phyloP scores from a whole-genome alignment of 805 yeast genomes.

The Ogataea angusta region DNA sequence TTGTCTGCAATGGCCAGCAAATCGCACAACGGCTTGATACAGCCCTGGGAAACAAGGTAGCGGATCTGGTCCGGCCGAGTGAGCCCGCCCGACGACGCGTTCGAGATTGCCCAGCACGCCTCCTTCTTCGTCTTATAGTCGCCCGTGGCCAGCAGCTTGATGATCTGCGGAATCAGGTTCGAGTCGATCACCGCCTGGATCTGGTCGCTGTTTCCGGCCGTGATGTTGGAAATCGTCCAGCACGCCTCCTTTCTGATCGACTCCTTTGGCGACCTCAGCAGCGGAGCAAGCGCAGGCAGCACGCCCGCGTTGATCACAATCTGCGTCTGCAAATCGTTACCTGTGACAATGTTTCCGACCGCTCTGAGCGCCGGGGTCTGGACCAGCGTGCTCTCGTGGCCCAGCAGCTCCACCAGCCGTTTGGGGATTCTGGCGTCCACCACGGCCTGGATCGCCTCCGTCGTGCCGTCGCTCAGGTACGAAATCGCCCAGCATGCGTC shows the following conservation, averaged over 20 bases:
- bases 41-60: slow-evolving; percentile 90
- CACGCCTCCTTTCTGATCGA: slow-evolving; percentile 95
- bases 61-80: slow-evolving; percentile 89
- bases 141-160: slow-evolving; percentile 68
- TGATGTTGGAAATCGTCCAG: slow-evolving; percentile 97
- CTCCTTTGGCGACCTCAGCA: slow-evolving; percentile 83
- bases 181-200: slow-evolving; percentile 96
- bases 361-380: slow-evolving; percentile 98
- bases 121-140: slow-evolving; percentile 96
- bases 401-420: slow-evolving; percentile 85
- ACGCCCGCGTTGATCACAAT: slow-evolving; percentile 92
- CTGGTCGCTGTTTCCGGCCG: slow-evolving; percentile 95
- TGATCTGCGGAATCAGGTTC: slow-evolving; percentile 88
- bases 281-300: slow-evolving; percentile 74
- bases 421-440: slow-evolving; percentile 94
- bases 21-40: slow-evolving; percentile 96
- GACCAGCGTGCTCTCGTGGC: slow-evolving; percentile 77
- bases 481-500: slow-evolving; percentile 99
- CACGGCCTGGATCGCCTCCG: slow-evolving; percentile 93
- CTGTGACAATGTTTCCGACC: slow-evolving; percentile 96
- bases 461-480: slow-evolving; percentile 87
- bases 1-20: slow-evolving; percentile 83
- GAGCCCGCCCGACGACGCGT: slow-evolving; percentile 95
- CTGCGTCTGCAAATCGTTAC: slow-evolving; percentile 94
- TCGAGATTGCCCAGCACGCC: slow-evolving; percentile 99